Conservation (phyloP, 108 stramenopile species). For the Epithemia pelagica region DNA sequence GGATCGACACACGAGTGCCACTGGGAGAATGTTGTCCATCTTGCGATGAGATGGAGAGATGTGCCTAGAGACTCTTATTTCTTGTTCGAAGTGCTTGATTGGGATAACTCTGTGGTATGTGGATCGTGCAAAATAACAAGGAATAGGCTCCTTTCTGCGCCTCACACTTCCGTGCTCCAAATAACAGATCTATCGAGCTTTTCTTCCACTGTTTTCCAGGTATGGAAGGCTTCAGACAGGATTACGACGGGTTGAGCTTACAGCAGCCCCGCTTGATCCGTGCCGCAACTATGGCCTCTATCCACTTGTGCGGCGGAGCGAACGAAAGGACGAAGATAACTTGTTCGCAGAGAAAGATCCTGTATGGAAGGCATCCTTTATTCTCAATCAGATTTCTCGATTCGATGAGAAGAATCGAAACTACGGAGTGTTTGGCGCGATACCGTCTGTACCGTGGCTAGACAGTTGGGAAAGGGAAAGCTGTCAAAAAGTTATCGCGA, state of each 20-base stretch:
- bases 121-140: neutral
- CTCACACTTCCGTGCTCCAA: neutral
- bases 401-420: slow-evolving; percentile 16
- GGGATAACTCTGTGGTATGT: slow-evolving; percentile 24
- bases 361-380: slow-evolving; percentile 42
- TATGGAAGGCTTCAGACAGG: slow-evolving; percentile 39
- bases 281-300: slow-evolving; percentile 11
- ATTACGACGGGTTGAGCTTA: slow-evolving; percentile 17
- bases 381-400: slow-evolving; percentile 34
- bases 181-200: slow-evolving; percentile 23
- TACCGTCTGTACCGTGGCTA: slow-evolving; percentile 63
- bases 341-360: slow-evolving; percentile 12
- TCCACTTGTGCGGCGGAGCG: slow-evolving; percentile 10
- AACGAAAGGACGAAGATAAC: neutral
- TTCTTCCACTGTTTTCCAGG: slow-evolving; percentile 29
- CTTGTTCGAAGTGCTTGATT: slow-evolving; percentile 38
- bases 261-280: neutral
- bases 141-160: too few relatives aligned
- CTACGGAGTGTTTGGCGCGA: slow-evolving; percentile 23
- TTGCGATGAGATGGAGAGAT: slow-evolving; percentile 79
- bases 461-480: slow-evolving; percentile 55
- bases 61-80: slow-evolving; percentile 68
- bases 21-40: slow-evolving; percentile 28
- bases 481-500: slow-evolving; percentile 27
- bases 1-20: slow-evolving; percentile 24